Evolutionary conservation across 805 yeast species (phyloP).

Genomic region (Yamadazyma takamatsuzukensis): DNA sequence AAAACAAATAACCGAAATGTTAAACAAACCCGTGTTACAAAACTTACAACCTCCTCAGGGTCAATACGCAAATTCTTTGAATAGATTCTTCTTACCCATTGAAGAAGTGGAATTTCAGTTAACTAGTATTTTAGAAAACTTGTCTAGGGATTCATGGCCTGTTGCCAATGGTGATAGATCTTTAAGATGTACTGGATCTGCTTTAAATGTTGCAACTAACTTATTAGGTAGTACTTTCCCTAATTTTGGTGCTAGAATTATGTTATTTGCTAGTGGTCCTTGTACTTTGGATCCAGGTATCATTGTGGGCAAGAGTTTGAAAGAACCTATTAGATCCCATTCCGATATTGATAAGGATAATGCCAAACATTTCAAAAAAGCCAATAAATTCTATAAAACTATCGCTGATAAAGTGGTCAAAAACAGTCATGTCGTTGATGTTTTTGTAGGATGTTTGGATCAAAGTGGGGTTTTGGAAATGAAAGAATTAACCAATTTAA

Average conservation of each 20-base stretch:
- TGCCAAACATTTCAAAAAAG: slow-evolving; percentile 34
- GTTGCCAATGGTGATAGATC: slow-evolving; percentile 48
- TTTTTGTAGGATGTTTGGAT: slow-evolving; percentile 65
- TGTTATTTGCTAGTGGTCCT: slow-evolving; percentile 82
- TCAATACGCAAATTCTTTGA: slow-evolving; percentile 11
- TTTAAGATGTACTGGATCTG: slow-evolving; percentile 57
- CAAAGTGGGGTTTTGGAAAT: slow-evolving; percentile 67
- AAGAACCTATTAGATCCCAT: slow-evolving; percentile 65
- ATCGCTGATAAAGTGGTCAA: slow-evolving; percentile 46
- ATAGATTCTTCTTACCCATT: slow-evolving; percentile 45
- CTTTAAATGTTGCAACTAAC: slow-evolving; percentile 46
- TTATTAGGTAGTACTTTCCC: slow-evolving; percentile 35
- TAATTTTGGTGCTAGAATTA: slow-evolving; percentile 61
- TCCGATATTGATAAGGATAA: slow-evolving; percentile 47
- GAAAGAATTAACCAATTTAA: slow-evolving; percentile 52
- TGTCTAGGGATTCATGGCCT: slow-evolving; percentile 83
- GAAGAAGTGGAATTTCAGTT: slow-evolving; percentile 50
- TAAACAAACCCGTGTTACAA: slow-evolving; percentile 11
- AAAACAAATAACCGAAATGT: slow-evolving; percentile 35
- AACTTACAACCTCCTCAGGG: slow-evolving; percentile 4
- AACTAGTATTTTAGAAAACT: slow-evolving; percentile 44
- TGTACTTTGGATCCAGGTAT: slow-evolving; percentile 65
- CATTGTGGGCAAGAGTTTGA: slow-evolving; percentile 52
- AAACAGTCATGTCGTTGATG: slow-evolving; percentile 53
- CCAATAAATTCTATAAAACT: slow-evolving; percentile 44